Base-by-base conservation (phyloP, 345 rosid species). In the Iberis pinnata region DNA sequence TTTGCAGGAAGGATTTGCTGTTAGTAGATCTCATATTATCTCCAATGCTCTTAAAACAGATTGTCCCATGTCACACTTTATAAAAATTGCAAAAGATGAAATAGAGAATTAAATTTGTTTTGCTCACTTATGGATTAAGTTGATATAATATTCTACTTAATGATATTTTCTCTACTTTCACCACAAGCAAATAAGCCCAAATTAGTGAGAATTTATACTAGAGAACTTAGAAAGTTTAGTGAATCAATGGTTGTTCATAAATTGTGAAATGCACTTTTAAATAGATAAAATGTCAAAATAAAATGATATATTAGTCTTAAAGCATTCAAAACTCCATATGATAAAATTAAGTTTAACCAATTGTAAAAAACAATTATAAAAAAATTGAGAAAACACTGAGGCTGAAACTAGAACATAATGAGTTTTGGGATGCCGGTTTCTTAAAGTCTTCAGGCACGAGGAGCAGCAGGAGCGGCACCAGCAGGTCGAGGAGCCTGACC, bases 1-100 rank as follows among this genome's bases (percentile, higher is more conserved):
- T 17, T 71, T 59, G 66, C 73, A 87, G 98, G 89, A 78, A 60
- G 98, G 98, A 43, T 84, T 75, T 64, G 86, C 75, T 14, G 87
- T 56, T 32, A 77, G 83, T 61, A 78, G 89, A 69, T 84, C 93
- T 15, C 98, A 90, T 73, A 81, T 87, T 37, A 74, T 70, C 8
- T 35, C 80, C 22, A 87, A 74, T 59, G 96, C 80, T 14, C 73
- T 85, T 57, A 88, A 80, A 73, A 80, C 97, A 7, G 59, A 88
- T 56, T 82, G 87, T 58, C 75, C 87, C 15, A 80, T 85, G 87
- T 49, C 80, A 35, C 53, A 17, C 0, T 81, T 80, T 75, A 64
- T 81, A 33, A 65, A 49, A 65, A 78, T 85, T 33, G 85, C 92
- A 12, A 79, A 69, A 61, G 61, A 70, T 12, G 39, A 60, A 32